A percentile compares a stretch with the other conserved stretches of the same genome.
Evolutionary conservation across 2,329 filamentous ascomycete species (phyloP).

Genomic region (Orbilia ellipsospora): DNA sequence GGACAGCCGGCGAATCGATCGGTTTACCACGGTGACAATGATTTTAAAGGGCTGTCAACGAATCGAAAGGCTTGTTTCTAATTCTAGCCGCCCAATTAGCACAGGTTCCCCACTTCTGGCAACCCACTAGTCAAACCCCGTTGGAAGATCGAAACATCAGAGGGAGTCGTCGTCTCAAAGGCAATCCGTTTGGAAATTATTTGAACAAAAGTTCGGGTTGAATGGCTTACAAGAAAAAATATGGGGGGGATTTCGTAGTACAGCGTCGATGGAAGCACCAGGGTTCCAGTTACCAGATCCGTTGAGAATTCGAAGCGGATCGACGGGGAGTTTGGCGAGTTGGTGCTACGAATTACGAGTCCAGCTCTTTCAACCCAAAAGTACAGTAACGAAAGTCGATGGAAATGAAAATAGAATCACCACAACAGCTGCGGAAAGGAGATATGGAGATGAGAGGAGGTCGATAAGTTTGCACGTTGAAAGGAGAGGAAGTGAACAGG

Average conservation of each 20-base stretch:
- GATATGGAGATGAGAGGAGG: constrained; percentile 5
- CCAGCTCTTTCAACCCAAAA: constrained; percentile 39
- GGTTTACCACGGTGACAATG: constrained; percentile 2
- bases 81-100: constrained; percentile 48
- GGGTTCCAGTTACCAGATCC: constrained; percentile 20
- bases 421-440: constrained; percentile 6
- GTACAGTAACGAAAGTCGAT: not conserved
- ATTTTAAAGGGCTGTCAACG: constrained; percentile 9
- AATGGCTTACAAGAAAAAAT: not conserved
- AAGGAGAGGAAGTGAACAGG: constrained; percentile 16
- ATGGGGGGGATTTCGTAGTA: not conserved
- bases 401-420: not conserved
- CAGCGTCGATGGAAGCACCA: constrained; percentile 11
- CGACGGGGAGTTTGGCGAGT: constrained; percentile 1
- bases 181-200: not conserved
- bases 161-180: not conserved
- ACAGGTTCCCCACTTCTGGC: constrained; percentile 39
- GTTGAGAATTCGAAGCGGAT: not conserved
- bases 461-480: not conserved
- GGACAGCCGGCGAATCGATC: constrained; percentile 37
- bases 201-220: not conserved
- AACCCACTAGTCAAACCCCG: constrained; percentile 14
- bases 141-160: not conserved
- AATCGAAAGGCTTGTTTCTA: constrained; percentile 39
- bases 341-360: constrained; percentile 37